Conservation (phyloP, 2,329 filamentous ascomycete genomes). For the Penicillium crustosum region DNA sequence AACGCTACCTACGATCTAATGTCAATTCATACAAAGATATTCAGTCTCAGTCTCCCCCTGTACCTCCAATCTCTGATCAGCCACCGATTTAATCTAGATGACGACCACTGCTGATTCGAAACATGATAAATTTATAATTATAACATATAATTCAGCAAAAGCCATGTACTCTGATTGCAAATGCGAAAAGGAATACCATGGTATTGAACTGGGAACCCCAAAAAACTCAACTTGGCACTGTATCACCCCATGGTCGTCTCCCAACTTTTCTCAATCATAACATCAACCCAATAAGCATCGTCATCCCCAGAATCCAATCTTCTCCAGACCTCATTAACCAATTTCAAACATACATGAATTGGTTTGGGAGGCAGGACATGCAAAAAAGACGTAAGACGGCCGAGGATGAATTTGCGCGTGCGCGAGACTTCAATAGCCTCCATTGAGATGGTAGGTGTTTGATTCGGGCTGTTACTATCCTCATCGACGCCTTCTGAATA, state of each 20-base stretch:
- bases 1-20: too few relatives aligned
- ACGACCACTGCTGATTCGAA: too few relatives aligned
- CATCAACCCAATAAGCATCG: slow-evolving; percentile 56
- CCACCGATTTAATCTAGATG: neutral
- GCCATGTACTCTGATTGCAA: neutral
- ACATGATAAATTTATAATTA: neutral
- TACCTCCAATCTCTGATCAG: neutral
- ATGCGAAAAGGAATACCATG: neutral
- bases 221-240: neutral
- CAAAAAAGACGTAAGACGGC: slow-evolving; percentile 48
- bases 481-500: slow-evolving; percentile 17
- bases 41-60: neutral
- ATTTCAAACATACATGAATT: slow-evolving; percentile 49
- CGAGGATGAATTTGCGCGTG: slow-evolving; percentile 51
- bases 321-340: slow-evolving; percentile 56
- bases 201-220: neutral
- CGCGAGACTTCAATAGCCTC: slow-evolving; percentile 49
- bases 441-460: slow-evolving; percentile 32
- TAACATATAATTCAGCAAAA: neutral
- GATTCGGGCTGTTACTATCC: slow-evolving; percentile 23
- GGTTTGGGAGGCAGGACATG: slow-evolving; percentile 54
- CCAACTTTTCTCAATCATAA: slow-evolving; percentile 58
- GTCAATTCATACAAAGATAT: too few relatives aligned
- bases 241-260: slow-evolving; percentile 53
- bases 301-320: slow-evolving; percentile 49